A percentile compares a stretch with the other conserved stretches of the same genome.
These are phyloP conservation scores for Colletotrichum tabaci DNA, from an alignment of 2,329 filamentous ascomycete species.

Conservation along the genomic window DNA sequence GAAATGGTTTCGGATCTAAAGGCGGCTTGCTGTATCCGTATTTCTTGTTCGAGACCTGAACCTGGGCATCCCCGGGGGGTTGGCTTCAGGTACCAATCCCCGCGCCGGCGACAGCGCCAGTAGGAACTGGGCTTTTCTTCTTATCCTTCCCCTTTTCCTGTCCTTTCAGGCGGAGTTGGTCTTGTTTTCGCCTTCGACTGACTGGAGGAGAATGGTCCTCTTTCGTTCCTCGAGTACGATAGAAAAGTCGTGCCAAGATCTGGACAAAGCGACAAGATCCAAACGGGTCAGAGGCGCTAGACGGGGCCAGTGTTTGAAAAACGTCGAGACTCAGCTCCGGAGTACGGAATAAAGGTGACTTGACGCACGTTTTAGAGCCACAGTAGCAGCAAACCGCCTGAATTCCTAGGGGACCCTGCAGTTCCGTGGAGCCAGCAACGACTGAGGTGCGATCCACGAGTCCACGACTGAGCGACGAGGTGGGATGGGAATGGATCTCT, in stretches of 20 bases:
- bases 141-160: not conserved
- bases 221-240: constrained; percentile 5
- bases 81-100: constrained; percentile 14
- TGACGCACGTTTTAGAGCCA: constrained; percentile 40
- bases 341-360: constrained; percentile 35
- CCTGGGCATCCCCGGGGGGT: constrained; percentile 4
- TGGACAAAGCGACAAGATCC: constrained; percentile 6
- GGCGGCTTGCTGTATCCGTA: constrained; percentile 21
- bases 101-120: not conserved
- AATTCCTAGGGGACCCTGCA: constrained; percentile 28
- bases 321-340: constrained; percentile 32
- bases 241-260: not conserved
- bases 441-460: not conserved
- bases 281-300: constrained; percentile 29
- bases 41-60: constrained; percentile 23
- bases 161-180: not conserved
- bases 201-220: not conserved
- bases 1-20: constrained; percentile 35
- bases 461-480: constrained; percentile 11
- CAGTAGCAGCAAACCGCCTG: constrained; percentile 25
- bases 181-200: not conserved
- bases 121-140: not conserved
- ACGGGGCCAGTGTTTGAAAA: constrained; percentile 38
- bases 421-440: constrained; percentile 25
- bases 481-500: constrained; percentile 10